phyloP scores from a whole-genome alignment of 208 protist genomes.

The Kentomonas sorsogonicus region DNA sequence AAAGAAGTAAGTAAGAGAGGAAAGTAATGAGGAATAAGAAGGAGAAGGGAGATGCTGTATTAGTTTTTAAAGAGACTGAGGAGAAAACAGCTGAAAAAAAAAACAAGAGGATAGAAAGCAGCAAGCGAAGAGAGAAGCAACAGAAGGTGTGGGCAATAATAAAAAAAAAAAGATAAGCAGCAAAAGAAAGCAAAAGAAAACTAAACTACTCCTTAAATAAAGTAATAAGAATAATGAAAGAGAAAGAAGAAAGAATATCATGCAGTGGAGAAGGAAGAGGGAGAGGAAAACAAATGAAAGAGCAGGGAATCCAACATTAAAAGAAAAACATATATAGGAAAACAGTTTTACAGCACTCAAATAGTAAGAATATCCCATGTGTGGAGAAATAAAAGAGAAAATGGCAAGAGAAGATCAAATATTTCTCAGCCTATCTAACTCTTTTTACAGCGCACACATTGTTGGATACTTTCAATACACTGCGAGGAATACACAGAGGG shows the following conservation, averaged over 20 bases:
- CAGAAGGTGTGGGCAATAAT: not conserved
- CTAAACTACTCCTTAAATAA: not conserved
- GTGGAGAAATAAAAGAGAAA: constrained; percentile 8
- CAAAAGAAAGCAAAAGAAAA: not conserved
- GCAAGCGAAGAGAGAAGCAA: constrained; percentile 7
- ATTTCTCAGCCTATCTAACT: not conserved
- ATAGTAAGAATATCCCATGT: too few relatives aligned
- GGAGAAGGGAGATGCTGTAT: not conserved
- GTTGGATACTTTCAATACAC: not conserved
- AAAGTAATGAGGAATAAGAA: not conserved
- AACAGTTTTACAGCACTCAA: too few relatives aligned
- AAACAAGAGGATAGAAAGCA: constrained; percentile 12
- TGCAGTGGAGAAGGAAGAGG: not conserved
- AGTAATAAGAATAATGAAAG: not conserved
- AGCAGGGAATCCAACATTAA: too few relatives aligned
- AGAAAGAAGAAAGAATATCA: constrained; percentile 1
- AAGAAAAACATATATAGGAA: too few relatives aligned
- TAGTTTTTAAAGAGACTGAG: not conserved
- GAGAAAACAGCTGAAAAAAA: not conserved
- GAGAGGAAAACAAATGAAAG: too few relatives aligned
- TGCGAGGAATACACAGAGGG: too few relatives aligned
- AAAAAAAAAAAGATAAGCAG: constrained; percentile 1
- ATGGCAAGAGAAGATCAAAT: constrained; percentile 3
- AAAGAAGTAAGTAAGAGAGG: constrained; percentile 6
- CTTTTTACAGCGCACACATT: not conserved